Evolutionary conservation across 257 asterid species (phyloP).

Genomic region (Buddleja alternifolia): DNA sequence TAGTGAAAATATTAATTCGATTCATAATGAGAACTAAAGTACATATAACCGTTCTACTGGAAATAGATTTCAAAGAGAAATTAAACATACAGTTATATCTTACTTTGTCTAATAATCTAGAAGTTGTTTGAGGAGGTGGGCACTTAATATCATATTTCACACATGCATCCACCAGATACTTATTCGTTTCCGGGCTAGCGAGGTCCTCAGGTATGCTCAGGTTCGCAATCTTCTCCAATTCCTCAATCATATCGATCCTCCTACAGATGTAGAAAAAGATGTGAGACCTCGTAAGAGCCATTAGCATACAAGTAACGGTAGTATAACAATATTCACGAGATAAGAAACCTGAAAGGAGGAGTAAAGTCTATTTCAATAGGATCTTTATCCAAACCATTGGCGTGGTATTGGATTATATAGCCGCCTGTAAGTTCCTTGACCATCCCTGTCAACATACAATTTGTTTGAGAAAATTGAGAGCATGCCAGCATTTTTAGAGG

Average conservation of each 20-base stretch:
- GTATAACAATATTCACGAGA: neutral
- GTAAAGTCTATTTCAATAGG: constrained; percentile 95
- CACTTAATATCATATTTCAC: constrained; percentile 73
- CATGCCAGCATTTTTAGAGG: neutral
- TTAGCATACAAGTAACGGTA: neutral
- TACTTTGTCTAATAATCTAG: constrained; percentile 89
- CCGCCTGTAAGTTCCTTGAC: constrained; percentile 91
- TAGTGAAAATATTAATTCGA: no score
- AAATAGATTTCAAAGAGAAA: constrained; percentile 2
- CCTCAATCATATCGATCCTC: constrained; percentile 92
- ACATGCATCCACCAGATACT: constrained; percentile 76
- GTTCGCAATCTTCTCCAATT: constrained; percentile 79
- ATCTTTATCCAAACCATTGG: constrained; percentile 74
- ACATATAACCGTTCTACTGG: neutral
- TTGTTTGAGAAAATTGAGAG: neutral
- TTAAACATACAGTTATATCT: neutral
- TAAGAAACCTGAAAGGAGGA: constrained; percentile 87
- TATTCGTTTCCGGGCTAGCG: constrained; percentile 73
- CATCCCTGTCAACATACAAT: constrained; percentile 58
- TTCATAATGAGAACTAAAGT: neutral
- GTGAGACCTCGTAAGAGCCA: neutral
- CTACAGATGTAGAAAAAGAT: constrained; percentile 38
- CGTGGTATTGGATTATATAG: constrained; percentile 76
- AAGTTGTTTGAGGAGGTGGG: constrained; percentile 89
- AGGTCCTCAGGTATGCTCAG: constrained; percentile 86